These are phyloP conservation scores for Phytophthora citricola DNA, from an alignment of 352 stramenopile species.

Conservation along the genomic window DNA sequence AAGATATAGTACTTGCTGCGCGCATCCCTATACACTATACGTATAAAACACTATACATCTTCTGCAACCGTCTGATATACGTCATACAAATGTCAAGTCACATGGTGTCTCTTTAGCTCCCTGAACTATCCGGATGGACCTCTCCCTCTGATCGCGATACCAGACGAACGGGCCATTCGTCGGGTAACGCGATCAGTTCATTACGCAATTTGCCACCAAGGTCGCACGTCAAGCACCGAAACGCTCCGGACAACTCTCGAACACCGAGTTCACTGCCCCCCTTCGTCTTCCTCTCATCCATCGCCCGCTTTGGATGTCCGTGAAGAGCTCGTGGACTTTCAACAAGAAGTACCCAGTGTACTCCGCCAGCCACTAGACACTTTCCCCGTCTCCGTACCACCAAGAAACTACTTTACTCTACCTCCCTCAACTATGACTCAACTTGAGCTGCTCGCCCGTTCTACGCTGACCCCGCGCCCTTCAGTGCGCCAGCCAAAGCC, in stretches of 20 bases:
- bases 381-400: not conserved
- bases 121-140: constrained; percentile 2
- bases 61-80: constrained; percentile 13
- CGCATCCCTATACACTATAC: constrained; percentile 14
- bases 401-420: constrained; percentile 5
- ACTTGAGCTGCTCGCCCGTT: constrained; percentile 48
- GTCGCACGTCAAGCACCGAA: constrained; percentile 35
- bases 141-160: constrained; percentile 5
- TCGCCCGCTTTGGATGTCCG: constrained; percentile 65
- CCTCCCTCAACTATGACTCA: constrained; percentile 50
- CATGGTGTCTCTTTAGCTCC: not conserved
- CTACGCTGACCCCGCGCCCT: constrained; percentile 32
- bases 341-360: constrained; percentile 88
- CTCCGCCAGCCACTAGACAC: constrained; percentile 68
- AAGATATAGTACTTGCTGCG: constrained; percentile 26
- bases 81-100: constrained; percentile 27
- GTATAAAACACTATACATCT: constrained; percentile 9
- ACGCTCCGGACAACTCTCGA: constrained; percentile 21
- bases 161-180: constrained; percentile 37
- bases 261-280: constrained; percentile 23
- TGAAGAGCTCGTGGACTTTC: constrained; percentile 85
- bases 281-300: constrained; percentile 23
- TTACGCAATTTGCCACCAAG: constrained; percentile 59
- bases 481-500: constrained; percentile 30
- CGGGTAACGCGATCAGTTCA: constrained; percentile 75